Evolutionary conservation across 192 early-diverging fungal species (phyloP).

Genomic region (Umbelopsis sp.): DNA sequence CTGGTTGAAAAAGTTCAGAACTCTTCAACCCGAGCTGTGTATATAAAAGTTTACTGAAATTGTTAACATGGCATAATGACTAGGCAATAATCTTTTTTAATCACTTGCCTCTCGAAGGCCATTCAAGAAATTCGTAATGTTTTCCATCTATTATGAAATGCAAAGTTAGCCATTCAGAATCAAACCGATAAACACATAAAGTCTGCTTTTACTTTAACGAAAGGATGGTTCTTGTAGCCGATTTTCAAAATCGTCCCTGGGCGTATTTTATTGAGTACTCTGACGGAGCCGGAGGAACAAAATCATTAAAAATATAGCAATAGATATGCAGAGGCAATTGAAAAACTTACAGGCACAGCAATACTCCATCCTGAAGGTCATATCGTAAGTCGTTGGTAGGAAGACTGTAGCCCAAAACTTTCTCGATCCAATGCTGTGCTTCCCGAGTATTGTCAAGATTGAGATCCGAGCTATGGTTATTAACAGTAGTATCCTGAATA

Average conservation of each 20-base stretch:
- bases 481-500: neutral
- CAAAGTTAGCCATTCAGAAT: constrained; percentile 1
- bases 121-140: constrained; percentile 72
- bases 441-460: constrained; percentile 11
- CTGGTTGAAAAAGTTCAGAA: constrained; percentile 24
- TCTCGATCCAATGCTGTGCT: constrained; percentile 32
- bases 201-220: constrained; percentile 53
- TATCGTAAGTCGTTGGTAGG: constrained; percentile 60
- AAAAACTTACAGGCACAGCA: constrained; percentile 66
- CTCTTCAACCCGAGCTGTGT: constrained; percentile 24
- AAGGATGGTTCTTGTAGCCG: constrained; percentile 65
- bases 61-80: neutral
- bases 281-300: constrained; percentile 17
- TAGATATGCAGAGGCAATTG: constrained; percentile 1
- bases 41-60: neutral
- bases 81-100: too few relatives aligned
- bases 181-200: constrained; percentile 3
- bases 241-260: constrained; percentile 71
- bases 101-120: constrained; percentile 55
- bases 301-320: neutral
- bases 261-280: constrained; percentile 67
- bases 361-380: constrained; percentile 72
- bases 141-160: constrained; percentile 65
- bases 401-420: constrained; percentile 36
- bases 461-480: neutral